These are phyloP conservation scores for Cutaneotrichosporon cutaneum DNA, from an alignment of 1,284 basidiomycete genomes.

Conservation along the genomic window DNA sequence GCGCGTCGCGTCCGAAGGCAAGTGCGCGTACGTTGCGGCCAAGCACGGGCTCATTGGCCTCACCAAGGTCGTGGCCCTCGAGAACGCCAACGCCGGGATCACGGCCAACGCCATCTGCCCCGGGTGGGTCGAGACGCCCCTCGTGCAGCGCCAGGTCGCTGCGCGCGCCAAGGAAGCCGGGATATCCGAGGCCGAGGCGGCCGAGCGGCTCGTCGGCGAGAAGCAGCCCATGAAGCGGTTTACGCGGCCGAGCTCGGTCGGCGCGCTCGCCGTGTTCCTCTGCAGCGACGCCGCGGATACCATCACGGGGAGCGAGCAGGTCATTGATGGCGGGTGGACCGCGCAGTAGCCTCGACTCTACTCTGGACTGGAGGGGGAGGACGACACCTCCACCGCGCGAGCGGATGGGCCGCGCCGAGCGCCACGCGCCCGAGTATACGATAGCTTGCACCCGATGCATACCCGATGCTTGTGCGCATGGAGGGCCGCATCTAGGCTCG, in stretches of 20 bases:
- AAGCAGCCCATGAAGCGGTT: constrained; percentile 20
- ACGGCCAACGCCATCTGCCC: constrained; percentile 22
- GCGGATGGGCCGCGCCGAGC: not conserved
- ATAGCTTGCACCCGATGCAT: not conserved
- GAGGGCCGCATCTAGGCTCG: no score
- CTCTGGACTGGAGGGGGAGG: no score
- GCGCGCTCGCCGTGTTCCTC: constrained; percentile 13
- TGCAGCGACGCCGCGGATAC: constrained; percentile 12
- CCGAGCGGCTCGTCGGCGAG: constrained; percentile 12
- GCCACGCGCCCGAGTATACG: not conserved
- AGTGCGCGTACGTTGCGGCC: constrained; percentile 16
- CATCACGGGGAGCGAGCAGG: constrained; percentile 8
- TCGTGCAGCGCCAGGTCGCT: constrained; percentile 14
- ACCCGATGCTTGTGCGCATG: not conserved
- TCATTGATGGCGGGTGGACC: constrained; percentile 13
- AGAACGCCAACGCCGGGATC: constrained; percentile 14
- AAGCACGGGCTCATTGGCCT: constrained; percentile 19
- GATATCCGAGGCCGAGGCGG: constrained; percentile 8
- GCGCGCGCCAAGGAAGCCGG: constrained; percentile 6
- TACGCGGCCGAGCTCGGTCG: constrained; percentile 11
- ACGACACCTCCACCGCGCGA: not conserved
- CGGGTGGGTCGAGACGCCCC: constrained; percentile 19
- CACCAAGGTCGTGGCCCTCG: constrained; percentile 17
- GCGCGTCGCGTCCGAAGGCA: constrained; percentile 6
- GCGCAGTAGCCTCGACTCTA: constrained; percentile 4